A percentile compares a stretch with the other conserved stretches of the same genome.
Evolutionary conservation across 2,329 filamentous ascomycete genomes (phyloP).

Genomic region (Beauveria sp.): DNA sequence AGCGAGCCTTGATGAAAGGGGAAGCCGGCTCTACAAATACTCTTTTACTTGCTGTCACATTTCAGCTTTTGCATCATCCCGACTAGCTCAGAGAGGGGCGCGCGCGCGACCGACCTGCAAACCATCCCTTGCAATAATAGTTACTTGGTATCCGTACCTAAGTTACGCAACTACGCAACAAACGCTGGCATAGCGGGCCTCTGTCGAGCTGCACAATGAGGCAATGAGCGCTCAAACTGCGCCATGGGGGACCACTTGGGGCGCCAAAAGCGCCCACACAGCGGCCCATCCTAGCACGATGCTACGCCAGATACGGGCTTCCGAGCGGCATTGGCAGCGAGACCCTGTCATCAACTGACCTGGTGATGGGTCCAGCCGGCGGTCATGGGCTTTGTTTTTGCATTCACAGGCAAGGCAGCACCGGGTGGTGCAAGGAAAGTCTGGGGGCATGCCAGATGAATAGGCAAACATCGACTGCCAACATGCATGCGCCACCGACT

Average conservation of each 20-base stretch:
- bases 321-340: background rate
- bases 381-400: background rate
- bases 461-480: too few relatives aligned
- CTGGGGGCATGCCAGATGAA: too few relatives aligned
- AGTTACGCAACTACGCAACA: too few relatives aligned
- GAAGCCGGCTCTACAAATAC: constrained; percentile 7
- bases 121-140: background rate
- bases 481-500: too few relatives aligned
- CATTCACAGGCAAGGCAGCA: too few relatives aligned
- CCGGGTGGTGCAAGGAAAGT: too few relatives aligned
- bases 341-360: constrained; percentile 5
- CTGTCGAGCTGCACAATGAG: constrained; percentile 9
- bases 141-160: too few relatives aligned
- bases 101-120: background rate
- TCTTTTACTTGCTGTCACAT: background rate
- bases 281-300: background rate
- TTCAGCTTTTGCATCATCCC: background rate
- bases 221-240: constrained; percentile 2
- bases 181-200: background rate
- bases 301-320: constrained; percentile 3
- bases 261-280: background rate
- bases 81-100: background rate
- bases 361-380: background rate
- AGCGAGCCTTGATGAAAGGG: background rate
- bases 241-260: constrained; percentile 5